These are phyloP conservation scores for Blastobotrys aristatus DNA, from an alignment of 1,139 yeast genomes.

Conservation along the genomic window DNA sequence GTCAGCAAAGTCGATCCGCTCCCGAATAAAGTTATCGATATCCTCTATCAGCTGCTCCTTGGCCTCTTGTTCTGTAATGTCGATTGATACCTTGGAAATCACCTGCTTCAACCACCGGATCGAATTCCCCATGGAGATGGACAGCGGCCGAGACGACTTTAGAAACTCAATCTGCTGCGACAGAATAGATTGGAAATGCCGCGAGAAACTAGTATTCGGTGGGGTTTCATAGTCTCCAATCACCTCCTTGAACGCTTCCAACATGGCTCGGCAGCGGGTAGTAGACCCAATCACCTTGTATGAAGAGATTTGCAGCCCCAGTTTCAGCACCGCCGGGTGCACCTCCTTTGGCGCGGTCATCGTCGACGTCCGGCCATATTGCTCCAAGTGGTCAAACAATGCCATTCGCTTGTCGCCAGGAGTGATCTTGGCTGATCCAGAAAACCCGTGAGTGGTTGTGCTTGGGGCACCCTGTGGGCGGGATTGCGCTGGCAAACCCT, in stretches of 20 bases:
- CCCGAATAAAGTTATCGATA: slow-evolving; percentile 78
- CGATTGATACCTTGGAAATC: slow-evolving; percentile 67
- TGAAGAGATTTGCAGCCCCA: slow-evolving; percentile 77
- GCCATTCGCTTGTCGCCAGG: slow-evolving; percentile 31
- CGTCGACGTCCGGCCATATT: slow-evolving; percentile 34
- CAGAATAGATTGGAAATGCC: slow-evolving; percentile 83
- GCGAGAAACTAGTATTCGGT: slow-evolving; percentile 71
- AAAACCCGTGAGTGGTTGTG: background rate
- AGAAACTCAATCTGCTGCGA: slow-evolving; percentile 93
- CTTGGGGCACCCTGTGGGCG: slow-evolving; percentile 3
- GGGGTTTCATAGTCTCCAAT: slow-evolving; percentile 83
- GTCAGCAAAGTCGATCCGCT: slow-evolving; percentile 79
- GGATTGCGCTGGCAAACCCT: slow-evolving; percentile 11
- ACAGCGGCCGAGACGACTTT: slow-evolving; percentile 85
- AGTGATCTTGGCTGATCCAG: background rate
- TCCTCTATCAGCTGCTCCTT: slow-evolving; percentile 58
- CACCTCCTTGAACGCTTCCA: slow-evolving; percentile 76
- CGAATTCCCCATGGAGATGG: slow-evolving; percentile 96
- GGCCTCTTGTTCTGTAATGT: slow-evolving; percentile 66
- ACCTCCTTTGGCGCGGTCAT: slow-evolving; percentile 50
- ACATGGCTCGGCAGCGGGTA: slow-evolving; percentile 78
- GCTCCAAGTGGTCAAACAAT: slow-evolving; percentile 83
- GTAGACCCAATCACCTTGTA: slow-evolving; percentile 88
- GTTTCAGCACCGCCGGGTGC: slow-evolving; percentile 78
- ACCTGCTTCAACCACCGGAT: slow-evolving; percentile 96